A percentile compares a stretch with the other conserved stretches of the same genome.
Evolutionary conservation across 106 monocot genomes (phyloP).

Genomic region (Amphibolis antarctica): DNA sequence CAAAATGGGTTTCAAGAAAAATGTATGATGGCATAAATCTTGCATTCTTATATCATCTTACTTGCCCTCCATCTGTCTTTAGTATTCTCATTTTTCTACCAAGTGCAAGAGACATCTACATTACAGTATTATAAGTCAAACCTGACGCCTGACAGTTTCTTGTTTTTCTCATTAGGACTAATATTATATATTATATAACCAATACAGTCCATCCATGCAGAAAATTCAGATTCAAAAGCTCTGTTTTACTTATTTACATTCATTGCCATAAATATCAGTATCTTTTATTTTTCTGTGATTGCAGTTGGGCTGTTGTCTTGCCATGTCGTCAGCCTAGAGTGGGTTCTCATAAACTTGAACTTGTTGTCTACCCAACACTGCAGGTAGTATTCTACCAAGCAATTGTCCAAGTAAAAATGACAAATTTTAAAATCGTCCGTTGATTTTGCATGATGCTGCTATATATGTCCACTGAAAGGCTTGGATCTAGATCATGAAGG

Average conservation of each 20-base stretch:
- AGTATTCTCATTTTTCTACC: too few relatives aligned
- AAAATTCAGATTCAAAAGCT: too few relatives aligned
- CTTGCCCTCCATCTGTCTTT: not conserved
- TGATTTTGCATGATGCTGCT: not conserved
- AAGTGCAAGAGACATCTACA: too few relatives aligned
- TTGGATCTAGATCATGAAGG: not conserved
- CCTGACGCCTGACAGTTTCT: too few relatives aligned
- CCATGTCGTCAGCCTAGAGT: slow-evolving; percentile 44
- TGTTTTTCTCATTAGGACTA: too few relatives aligned
- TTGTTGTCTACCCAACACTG: slow-evolving; percentile 57
- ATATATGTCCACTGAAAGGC: not conserved
- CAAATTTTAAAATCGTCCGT: not conserved
- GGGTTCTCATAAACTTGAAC: slow-evolving; percentile 38
- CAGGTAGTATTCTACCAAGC: slow-evolving; percentile 31
- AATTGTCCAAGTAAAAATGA: not conserved
- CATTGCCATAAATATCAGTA: too few relatives aligned
- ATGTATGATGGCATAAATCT: slow-evolving; percentile 28
- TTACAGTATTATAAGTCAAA: too few relatives aligned
- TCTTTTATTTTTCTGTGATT: slow-evolving; percentile 11
- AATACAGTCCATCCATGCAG: not conserved
- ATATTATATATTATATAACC: not conserved
- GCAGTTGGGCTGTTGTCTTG: slow-evolving; percentile 92
- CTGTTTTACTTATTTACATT: too few relatives aligned
- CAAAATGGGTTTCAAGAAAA: slow-evolving; percentile 68
- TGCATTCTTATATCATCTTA: not conserved